phyloP scores from a whole-genome alignment of 805 yeast genomes.

The Barnettozyma californica region DNA sequence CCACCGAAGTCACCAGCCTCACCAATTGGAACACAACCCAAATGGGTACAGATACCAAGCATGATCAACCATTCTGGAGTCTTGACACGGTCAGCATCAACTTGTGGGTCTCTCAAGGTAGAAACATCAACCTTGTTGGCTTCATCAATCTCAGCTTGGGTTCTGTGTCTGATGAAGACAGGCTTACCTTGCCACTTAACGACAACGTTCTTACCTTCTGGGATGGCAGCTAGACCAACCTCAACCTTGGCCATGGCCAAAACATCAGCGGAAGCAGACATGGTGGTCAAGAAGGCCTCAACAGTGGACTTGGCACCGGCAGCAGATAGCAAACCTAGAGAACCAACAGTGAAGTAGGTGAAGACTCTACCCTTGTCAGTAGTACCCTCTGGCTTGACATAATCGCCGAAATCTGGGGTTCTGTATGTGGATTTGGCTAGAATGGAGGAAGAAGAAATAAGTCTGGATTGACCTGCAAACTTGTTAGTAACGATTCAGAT shows the following conservation, averaged over 20 bases:
- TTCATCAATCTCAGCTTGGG: constrained; percentile 86
- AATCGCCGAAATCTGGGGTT: constrained; percentile 85
- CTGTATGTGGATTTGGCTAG: constrained; percentile 71
- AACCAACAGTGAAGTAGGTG: constrained; percentile 96
- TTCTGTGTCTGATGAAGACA: constrained; percentile 98
- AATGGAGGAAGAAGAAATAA: constrained; percentile 34
- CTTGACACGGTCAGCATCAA: constrained; percentile 88
- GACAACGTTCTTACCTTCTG: constrained; percentile 96
- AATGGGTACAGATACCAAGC: constrained; percentile 99
- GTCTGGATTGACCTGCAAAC: constrained; percentile 25
- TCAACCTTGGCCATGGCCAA: constrained; percentile 99
- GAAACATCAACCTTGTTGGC: constrained; percentile 80
- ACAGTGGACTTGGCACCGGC: constrained; percentile 96
- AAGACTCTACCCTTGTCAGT: constrained; percentile 78
- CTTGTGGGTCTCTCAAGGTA: constrained; percentile 88
- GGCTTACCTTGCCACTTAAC: constrained; percentile 99
- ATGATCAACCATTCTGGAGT: constrained; percentile 98
- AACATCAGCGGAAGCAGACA: constrained; percentile 98
- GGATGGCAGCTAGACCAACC: constrained; percentile 88
- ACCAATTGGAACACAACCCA: constrained; percentile 99
- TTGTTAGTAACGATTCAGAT: constrained; percentile 7
- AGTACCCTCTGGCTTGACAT: constrained; percentile 65
- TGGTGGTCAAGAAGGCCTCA: constrained; percentile 82
- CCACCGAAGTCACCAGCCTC: constrained; percentile 99
- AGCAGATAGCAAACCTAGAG: constrained; percentile 83